A percentile compares a stretch with the other conserved stretches of the same genome.
These are phyloP conservation scores for Cryptococcus sp. DNA, from an alignment of 1,284 basidiomycete genomes.

Conservation along the genomic window DNA sequence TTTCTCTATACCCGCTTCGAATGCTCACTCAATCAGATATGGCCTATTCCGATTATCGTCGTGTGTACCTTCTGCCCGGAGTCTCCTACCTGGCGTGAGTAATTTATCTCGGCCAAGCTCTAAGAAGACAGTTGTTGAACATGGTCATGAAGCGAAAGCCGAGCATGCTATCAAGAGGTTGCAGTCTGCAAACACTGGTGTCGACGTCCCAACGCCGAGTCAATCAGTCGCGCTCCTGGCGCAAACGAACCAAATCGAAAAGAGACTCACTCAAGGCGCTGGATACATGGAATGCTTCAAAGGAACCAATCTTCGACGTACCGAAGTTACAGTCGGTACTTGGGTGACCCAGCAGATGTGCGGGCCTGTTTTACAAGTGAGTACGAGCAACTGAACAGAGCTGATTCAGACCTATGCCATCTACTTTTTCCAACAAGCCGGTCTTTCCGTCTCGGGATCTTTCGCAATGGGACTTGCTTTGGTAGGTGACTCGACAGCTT, in stretches of 20 bases:
- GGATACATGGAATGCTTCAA: slow-evolving; percentile 48
- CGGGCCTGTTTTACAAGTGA: slow-evolving; percentile 30
- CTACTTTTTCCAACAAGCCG: too few relatives aligned
- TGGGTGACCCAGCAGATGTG: slow-evolving; percentile 40
- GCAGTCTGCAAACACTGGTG: background rate
- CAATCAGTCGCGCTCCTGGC: slow-evolving; percentile 42
- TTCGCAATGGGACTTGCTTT: slow-evolving; percentile 44
- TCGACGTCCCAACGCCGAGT: slow-evolving; percentile 14
- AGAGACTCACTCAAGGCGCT: slow-evolving; percentile 30
- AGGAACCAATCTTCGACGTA: slow-evolving; percentile 46
- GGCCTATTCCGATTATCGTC: slow-evolving; percentile 13
- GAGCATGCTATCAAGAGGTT: slow-evolving; percentile 34
- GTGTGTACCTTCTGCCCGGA: slow-evolving; percentile 38
- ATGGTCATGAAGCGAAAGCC: slow-evolving; percentile 41
- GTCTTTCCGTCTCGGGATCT: slow-evolving; percentile 42
- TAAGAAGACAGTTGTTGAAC: background rate
- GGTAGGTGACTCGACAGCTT: slow-evolving; percentile 21
- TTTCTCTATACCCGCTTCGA: slow-evolving; percentile 36
- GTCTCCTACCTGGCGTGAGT: slow-evolving; percentile 11
- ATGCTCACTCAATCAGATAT: slow-evolving; percentile 16
- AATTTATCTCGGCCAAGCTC: too few relatives aligned
- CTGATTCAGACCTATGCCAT: too few relatives aligned
- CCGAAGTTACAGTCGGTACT: slow-evolving; percentile 43
- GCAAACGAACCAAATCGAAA: slow-evolving; percentile 49
- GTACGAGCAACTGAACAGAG: too few relatives aligned